Percentiles rank a stretch among this genome's conserved stretches.
phyloP scores from a whole-genome alignment of 495 filamentous ascomycete genomes.

The Aspergillus hancockii region DNA sequence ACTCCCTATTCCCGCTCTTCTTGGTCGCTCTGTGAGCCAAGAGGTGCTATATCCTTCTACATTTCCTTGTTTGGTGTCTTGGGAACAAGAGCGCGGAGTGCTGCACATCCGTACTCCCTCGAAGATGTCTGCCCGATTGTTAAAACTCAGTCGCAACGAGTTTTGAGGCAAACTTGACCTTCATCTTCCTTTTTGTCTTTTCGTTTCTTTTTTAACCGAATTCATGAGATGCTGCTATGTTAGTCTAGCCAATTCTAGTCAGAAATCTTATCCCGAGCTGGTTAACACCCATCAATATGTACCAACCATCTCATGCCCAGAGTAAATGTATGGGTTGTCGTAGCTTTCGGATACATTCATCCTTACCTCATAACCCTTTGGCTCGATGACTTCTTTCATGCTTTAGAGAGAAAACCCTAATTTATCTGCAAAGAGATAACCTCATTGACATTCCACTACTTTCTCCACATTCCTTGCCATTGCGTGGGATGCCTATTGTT shows the following conservation, averaged over 20 bases:
- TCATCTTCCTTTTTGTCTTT: not conserved
- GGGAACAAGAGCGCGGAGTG: not conserved
- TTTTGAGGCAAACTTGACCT: not conserved
- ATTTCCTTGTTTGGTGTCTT: conserved; percentile 4
- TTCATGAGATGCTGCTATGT: too few relatives aligned
- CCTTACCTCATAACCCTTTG: too few relatives aligned
- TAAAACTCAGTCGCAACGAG: not conserved
- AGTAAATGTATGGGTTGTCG: too few relatives aligned
- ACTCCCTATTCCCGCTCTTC: conserved; percentile 6
- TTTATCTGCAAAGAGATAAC: not conserved
- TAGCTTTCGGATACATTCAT: too few relatives aligned
- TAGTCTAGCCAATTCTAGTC: too few relatives aligned
- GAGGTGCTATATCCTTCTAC: conserved; percentile 13
- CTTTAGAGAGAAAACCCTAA: too few relatives aligned
- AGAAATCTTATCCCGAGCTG: too few relatives aligned
- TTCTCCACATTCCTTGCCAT: not conserved
- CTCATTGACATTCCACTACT: too few relatives aligned
- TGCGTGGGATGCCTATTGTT: too few relatives aligned
- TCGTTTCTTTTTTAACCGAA: not conserved
- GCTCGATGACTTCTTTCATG: too few relatives aligned
- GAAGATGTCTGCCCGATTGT: conserved; percentile 8
- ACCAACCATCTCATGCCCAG: too few relatives aligned
- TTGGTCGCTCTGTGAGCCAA: not conserved
- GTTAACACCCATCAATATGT: too few relatives aligned
- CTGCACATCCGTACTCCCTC: conserved; percentile 8